A percentile compares a stretch with the other conserved stretches of the same genome.
Conservation (phyloP, 768 basidiomycete species). For the Steccherinum ochraceum region DNA sequence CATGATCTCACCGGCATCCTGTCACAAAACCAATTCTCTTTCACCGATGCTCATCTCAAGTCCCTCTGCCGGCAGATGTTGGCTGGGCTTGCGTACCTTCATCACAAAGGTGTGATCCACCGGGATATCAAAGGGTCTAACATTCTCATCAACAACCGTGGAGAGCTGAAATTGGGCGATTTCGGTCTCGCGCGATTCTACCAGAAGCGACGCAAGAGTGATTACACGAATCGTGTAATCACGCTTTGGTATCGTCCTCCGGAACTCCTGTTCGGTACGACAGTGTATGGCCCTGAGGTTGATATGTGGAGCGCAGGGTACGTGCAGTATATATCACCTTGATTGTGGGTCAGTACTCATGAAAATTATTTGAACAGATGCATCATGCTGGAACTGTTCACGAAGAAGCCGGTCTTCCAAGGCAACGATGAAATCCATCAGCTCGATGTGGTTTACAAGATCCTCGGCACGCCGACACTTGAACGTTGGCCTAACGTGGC, state of each 20-base stretch:
- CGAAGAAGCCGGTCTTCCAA: conserved; percentile 95
- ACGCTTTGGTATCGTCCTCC: conserved; percentile 98
- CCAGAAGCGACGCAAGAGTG: conserved; percentile 80
- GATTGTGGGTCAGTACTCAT: not conserved
- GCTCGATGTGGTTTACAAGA: conserved; percentile 85
- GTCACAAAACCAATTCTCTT: conserved; percentile 82
- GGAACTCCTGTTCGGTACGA: conserved; percentile 91
- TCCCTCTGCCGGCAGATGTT: conserved; percentile 96
- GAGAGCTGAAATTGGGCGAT: conserved; percentile 93
- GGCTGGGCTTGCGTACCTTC: conserved; percentile 87
- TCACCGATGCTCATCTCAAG: conserved; percentile 86
- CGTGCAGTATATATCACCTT: conserved; percentile 19
- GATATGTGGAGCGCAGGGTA: conserved; percentile 99
- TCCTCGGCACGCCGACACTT: conserved; percentile 83
- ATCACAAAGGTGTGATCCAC: conserved; percentile 94
- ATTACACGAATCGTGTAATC: conserved; percentile 99
- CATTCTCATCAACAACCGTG: conserved; percentile 85
- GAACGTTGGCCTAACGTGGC: conserved; percentile 79
- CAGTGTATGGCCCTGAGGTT: conserved; percentile 93
- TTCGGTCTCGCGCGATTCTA: conserved; percentile 97
- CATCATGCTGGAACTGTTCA: conserved; percentile 97
- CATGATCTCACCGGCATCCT: conserved; percentile 95
- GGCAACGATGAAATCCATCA: conserved; percentile 98
- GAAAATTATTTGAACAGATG: conserved; percentile 69
- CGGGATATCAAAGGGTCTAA: conserved; percentile 99